Evolutionary conservation across 1,139 yeast species (phyloP).

Genomic region (Pichia sp.): DNA sequence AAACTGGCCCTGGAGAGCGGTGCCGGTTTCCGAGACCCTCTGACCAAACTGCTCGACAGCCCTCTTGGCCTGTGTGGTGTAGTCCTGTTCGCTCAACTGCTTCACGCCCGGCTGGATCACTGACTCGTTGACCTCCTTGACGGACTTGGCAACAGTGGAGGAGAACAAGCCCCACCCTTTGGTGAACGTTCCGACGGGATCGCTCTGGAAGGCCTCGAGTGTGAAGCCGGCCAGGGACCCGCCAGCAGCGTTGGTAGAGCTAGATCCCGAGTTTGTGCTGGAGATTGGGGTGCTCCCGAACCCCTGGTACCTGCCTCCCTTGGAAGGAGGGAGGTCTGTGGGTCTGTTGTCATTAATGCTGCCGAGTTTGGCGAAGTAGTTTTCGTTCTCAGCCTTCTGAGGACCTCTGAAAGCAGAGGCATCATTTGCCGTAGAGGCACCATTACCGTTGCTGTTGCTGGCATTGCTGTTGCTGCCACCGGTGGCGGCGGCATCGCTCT

Average conservation of each 20-base stretch:
- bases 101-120: slow-evolving; percentile 86
- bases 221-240: slow-evolving; percentile 56
- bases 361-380: slow-evolving; percentile 78
- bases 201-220: slow-evolving; percentile 72
- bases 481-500: neutral
- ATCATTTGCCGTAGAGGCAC: neutral
- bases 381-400: slow-evolving; percentile 66
- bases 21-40: slow-evolving; percentile 85
- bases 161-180: slow-evolving; percentile 96
- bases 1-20: slow-evolving; percentile 52
- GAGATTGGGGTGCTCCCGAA: slow-evolving; percentile 61
- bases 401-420: slow-evolving; percentile 9
- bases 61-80: slow-evolving; percentile 73
- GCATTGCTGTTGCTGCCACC: neutral
- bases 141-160: slow-evolving; percentile 74
- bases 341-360: slow-evolving; percentile 69
- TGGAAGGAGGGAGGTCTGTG: slow-evolving; percentile 79
- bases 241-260: slow-evolving; percentile 34
- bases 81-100: slow-evolving; percentile 76
- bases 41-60: slow-evolving; percentile 97
- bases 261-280: slow-evolving; percentile 38
- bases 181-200: slow-evolving; percentile 82
- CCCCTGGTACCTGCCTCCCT: slow-evolving; percentile 90
- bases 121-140: slow-evolving; percentile 78
- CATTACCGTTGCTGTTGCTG: neutral